phyloP scores from a whole-genome alignment of 2,329 filamentous ascomycete genomes.

The Xylaria digitata region DNA sequence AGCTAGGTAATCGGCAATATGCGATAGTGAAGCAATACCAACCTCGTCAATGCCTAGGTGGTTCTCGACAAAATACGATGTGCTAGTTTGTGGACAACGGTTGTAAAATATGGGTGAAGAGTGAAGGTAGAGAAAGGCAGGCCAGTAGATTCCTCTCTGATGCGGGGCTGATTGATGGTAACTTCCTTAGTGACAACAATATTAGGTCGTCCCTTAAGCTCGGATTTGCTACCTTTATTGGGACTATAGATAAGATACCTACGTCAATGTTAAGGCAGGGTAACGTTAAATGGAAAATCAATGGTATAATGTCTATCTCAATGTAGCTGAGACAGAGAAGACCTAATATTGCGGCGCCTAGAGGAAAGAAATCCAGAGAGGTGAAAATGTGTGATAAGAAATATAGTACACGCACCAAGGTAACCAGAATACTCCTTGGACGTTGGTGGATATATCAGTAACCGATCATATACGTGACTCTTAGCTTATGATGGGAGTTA shows the following conservation, averaged over 20 bases:
- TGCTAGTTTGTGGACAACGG: not conserved
- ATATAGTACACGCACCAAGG: too few species aligned
- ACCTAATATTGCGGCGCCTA: too few species aligned
- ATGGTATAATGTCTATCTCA: too few species aligned
- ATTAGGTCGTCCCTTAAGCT: not conserved
- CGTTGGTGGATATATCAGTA: too few species aligned
- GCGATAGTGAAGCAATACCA: not conserved
- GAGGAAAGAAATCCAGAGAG: too few species aligned
- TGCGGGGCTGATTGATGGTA: slow-evolving; percentile 11
- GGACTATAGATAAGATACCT: not conserved
- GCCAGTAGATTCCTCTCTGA: not conserved
- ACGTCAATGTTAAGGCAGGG: not conserved
- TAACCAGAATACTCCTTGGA: too few species aligned
- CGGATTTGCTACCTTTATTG: not conserved
- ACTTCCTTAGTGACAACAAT: slow-evolving; percentile 19
- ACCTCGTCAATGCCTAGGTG: not conserved
- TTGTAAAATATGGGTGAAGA: not conserved
- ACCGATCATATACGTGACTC: too few species aligned
- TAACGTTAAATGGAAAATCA: not conserved
- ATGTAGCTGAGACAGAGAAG: too few species aligned
- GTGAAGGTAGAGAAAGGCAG: not conserved
- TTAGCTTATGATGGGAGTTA: too few species aligned
- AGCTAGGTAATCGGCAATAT: not conserved
- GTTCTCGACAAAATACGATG: not conserved
- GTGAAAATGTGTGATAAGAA: too few species aligned